Evolutionary conservation across 495 filamentous ascomycete species (phyloP).

Genomic region (Lepidopterella palustris): DNA sequence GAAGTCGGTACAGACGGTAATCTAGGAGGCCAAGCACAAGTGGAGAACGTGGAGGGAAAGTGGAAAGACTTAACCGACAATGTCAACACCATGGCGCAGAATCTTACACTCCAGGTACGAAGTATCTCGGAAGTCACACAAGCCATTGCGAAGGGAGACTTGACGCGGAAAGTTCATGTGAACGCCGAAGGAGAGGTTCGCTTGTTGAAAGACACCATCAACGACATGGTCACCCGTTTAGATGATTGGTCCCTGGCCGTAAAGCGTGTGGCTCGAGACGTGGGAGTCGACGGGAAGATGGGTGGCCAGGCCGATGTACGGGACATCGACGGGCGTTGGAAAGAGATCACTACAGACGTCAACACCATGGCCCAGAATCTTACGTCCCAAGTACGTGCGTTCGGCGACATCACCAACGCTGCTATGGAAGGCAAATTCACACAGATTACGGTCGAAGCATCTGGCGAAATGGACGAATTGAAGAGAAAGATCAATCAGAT

Average conservation of each 20-base stretch:
- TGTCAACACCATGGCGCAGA: conserved; percentile 90
- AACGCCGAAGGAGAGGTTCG: conserved; percentile 93
- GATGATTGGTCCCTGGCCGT: conserved; percentile 97
- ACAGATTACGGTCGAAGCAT: conserved; percentile 94
- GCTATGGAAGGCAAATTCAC: conserved; percentile 96
- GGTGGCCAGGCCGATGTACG: conserved; percentile 95
- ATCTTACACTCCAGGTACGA: conserved; percentile 90
- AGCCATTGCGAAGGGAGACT: conserved; percentile 88
- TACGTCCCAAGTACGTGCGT: conserved; percentile 95
- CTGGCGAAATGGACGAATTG: conserved; percentile 97
- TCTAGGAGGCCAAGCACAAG: conserved; percentile 89
- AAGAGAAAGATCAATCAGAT: conserved; percentile 99
- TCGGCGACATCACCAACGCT: conserved; percentile 95
- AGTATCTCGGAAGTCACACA: conserved; percentile 96
- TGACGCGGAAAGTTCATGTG: conserved; percentile 94
- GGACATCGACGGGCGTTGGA: conserved; percentile 91
- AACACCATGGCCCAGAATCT: conserved; percentile 99
- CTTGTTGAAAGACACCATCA: conserved; percentile 93
- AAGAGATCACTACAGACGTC: conserved; percentile 96
- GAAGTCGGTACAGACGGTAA: conserved; percentile 98
- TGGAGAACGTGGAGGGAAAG: conserved; percentile 96
- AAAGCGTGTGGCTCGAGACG: conserved; percentile 91
- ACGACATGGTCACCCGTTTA: conserved; percentile 96
- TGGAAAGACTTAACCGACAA: conserved; percentile 99
- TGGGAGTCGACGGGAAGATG: conserved; percentile 98